Evolutionary conservation across 345 rosid genomes (phyloP).

Genomic region (Eucalyptus paniculata): DNA sequence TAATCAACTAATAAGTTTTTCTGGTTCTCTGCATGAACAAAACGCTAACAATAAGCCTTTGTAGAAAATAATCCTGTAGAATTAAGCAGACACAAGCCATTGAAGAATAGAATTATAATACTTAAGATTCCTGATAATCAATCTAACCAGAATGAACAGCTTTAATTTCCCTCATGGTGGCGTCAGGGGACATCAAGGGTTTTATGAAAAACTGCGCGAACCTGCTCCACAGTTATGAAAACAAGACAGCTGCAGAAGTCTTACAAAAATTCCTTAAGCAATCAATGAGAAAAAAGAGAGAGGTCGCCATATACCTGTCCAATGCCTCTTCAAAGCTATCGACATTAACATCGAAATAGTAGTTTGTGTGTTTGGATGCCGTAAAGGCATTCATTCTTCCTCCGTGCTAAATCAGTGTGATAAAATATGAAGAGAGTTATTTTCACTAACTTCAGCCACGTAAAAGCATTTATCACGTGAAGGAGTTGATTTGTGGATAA

Average conservation of each 20-base stretch:
- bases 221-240: slow-evolving; percentile 28
- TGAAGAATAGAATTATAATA: background rate
- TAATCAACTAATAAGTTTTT: slow-evolving; percentile 67
- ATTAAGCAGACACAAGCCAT: background rate
- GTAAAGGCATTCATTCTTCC: slow-evolving; percentile 80
- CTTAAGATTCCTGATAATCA: background rate
- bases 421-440: background rate
- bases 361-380: slow-evolving; percentile 59
- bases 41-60: background rate
- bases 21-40: slow-evolving; percentile 62
- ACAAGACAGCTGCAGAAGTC: background rate
- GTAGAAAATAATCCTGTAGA: background rate
- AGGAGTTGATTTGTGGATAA: background rate
- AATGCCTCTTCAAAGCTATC: slow-evolving; percentile 79
- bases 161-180: slow-evolving; percentile 79
- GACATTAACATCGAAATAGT: slow-evolving; percentile 56
- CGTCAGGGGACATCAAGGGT: slow-evolving; percentile 89
- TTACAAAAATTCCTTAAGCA: background rate
- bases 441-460: background rate
- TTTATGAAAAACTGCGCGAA: slow-evolving; percentile 84
- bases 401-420: slow-evolving; percentile 50
- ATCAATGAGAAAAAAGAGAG: background rate
- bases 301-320: slow-evolving; percentile 42
- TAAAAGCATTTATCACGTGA: background rate
- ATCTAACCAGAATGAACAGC: slow-evolving; percentile 91